Evolutionary conservation across 768 basidiomycete genomes (phyloP).

Genomic region (Psilocybe azurescens): DNA sequence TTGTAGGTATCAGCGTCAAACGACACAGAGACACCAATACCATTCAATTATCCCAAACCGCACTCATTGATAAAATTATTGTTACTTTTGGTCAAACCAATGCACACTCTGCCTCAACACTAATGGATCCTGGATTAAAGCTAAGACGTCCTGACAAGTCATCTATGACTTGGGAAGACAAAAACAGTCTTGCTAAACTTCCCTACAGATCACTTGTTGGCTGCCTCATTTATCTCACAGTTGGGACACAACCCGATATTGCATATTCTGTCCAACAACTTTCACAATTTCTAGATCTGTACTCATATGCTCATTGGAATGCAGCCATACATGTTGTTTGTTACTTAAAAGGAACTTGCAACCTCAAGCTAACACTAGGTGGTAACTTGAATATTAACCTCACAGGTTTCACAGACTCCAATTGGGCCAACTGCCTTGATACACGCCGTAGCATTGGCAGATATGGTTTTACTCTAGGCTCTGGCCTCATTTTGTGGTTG

Average conservation of each 20-base stretch:
- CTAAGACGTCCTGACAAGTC: conserved; percentile 17
- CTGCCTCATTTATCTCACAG: conserved; percentile 15
- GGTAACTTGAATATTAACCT: conserved; percentile 21
- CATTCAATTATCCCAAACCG: conserved; percentile 25
- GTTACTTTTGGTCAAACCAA: conserved; percentile 30
- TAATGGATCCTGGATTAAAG: conserved; percentile 33
- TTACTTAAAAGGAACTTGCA: conserved; percentile 24
- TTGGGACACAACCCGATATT: conserved; percentile 14
- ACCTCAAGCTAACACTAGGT: conserved; percentile 19
- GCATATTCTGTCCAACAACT: conserved; percentile 17
- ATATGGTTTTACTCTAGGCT: conserved; percentile 27
- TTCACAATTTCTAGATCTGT: conserved; percentile 34
- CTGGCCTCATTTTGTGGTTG: conserved; percentile 33
- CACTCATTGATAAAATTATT: conserved; percentile 36
- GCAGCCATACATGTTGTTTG: conserved; percentile 27
- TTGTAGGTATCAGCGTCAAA: conserved; percentile 41
- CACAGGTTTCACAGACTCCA: conserved; percentile 28
- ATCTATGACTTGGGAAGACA: conserved; percentile 1
- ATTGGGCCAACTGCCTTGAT: conserved; percentile 30
- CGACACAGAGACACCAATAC: conserved; percentile 25
- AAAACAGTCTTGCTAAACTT: conserved; percentile 15
- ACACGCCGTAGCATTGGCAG: conserved; percentile 26
- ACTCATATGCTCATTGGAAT: conserved; percentile 28
- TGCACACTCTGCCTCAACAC: conserved; percentile 24
- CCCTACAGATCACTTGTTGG: conserved; percentile 25